Conservation (phyloP, 768 basidiomycete species). For the Imleria badia region DNA sequence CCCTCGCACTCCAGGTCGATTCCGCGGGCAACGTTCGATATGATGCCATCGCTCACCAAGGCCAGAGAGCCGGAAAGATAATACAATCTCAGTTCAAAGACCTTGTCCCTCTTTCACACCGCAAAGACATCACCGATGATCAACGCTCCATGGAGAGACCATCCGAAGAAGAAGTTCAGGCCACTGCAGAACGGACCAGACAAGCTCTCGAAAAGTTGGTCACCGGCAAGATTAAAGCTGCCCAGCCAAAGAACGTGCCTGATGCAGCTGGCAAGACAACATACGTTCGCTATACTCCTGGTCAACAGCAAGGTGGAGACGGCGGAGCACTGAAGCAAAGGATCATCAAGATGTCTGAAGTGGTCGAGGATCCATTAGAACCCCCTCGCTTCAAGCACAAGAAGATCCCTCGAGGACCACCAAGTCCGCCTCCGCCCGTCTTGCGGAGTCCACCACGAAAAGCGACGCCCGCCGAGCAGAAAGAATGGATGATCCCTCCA, state of each 20-base stretch:
- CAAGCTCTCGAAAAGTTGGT: slow-evolving; percentile 92
- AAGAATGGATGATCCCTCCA: slow-evolving; percentile 99
- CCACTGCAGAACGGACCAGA: slow-evolving; percentile 88
- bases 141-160: slow-evolving; percentile 85
- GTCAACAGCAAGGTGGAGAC: slow-evolving; percentile 71
- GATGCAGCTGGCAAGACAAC: slow-evolving; percentile 79
- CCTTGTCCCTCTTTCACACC: slow-evolving; percentile 86
- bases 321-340: slow-evolving; percentile 74
- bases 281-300: slow-evolving; percentile 96
- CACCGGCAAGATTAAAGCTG: slow-evolving; percentile 96
- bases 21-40: slow-evolving; percentile 95
- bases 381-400: slow-evolving; percentile 98
- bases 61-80: slow-evolving; percentile 80
- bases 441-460: slow-evolving; percentile 94
- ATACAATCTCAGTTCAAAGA: slow-evolving; percentile 98
- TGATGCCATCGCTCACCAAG: slow-evolving; percentile 95
- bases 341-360: slow-evolving; percentile 99
- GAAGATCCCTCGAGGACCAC: slow-evolving; percentile 96
- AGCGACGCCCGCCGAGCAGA: slow-evolving; percentile 95
- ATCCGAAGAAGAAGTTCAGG: slow-evolving; percentile 87
- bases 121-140: slow-evolving; percentile 81
- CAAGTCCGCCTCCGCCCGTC: slow-evolving; percentile 94
- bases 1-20: slow-evolving; percentile 95
- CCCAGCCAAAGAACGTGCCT: slow-evolving; percentile 94
- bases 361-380: slow-evolving; percentile 96